Evolutionary conservation across 2,329 filamentous ascomycete genomes (phyloP), one percentile per base, ranked within the genome.

Genomic region (Alternaria triticina): DNA sequence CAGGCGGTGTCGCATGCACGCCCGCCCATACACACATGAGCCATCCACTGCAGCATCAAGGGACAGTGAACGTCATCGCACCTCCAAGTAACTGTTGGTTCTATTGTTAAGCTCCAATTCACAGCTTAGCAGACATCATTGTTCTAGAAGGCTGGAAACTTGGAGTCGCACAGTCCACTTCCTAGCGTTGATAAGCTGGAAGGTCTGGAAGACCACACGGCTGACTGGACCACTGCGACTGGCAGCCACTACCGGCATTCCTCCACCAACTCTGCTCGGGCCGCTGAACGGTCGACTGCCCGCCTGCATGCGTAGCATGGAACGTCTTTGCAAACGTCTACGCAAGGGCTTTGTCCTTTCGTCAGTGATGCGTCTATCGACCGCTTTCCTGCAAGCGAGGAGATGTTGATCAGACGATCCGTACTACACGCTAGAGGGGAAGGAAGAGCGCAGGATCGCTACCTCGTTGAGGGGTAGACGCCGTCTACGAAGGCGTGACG

Each of bases 311-410:
- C 43, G 17, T 47, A 20, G 28, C 20, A 57, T 33, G 30, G 15
- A 57, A 49, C 44, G 28, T 36, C 33, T 43, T 17, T 30, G 33
- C 33, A 40, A 58, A 45, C 46, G n/a, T 58, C 56, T 44, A 52
- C 33, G 23, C 56, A 58, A 58, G 30, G 46, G 46, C 45, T 40
- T 60, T 44, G 52, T 49, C n/a, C 20, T 60, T 40, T 54, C 25
- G 43, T 33, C 27, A 47, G 28, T 55, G 43, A 28, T 55, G 57
- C 57, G 43, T 60, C 50, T 30, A 30, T 22, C 51, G 40, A 36
- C 47, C 27, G 57, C 40, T 33, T 40, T 59, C 52, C 49, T 54
- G 47, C 15, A 54, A 54, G 36, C 17, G 45, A 36, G 54, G 23
- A 12, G 17, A 28, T n/a, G 28, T n/a, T 52, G 49, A 52, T 52